Conservation (phyloP, 2,329 filamentous ascomycete genomes). For the Colletotrichum sp. region DNA sequence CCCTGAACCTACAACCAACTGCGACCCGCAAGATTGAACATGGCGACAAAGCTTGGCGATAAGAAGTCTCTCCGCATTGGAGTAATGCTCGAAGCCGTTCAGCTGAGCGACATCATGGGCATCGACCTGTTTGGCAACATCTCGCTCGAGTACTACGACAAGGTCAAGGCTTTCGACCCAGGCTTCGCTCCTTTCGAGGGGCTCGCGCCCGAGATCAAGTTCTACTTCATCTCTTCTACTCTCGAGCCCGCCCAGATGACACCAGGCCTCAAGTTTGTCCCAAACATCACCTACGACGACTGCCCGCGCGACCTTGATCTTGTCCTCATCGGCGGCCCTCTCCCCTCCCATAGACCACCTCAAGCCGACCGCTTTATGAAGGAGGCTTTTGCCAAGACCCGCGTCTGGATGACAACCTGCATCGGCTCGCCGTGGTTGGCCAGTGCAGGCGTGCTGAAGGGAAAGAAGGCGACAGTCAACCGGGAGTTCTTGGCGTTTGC, state of each 20-base stretch:
- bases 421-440: constrained; percentile 44
- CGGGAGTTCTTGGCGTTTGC: constrained; percentile 30
- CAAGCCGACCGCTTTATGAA: constrained; percentile 38
- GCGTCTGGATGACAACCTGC: constrained; percentile 41
- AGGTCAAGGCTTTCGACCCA: constrained; percentile 25
- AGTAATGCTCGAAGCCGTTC: constrained; percentile 41
- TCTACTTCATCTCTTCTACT: constrained; percentile 41
- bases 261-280: constrained; percentile 34
- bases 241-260: constrained; percentile 34
- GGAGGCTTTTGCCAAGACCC: constrained; percentile 38
- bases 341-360: constrained; percentile 32
- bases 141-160: constrained; percentile 26
- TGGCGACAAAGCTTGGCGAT: background rate
- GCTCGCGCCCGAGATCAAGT: constrained; percentile 34
- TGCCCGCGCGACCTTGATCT: constrained; percentile 46
- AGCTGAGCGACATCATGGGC: constrained; percentile 43
- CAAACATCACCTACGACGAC: constrained; percentile 42
- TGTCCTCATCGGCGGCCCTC: constrained; percentile 40
- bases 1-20: background rate
- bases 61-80: constrained; percentile 37
- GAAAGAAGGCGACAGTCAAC: constrained; percentile 44
- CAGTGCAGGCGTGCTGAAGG: constrained; percentile 36
- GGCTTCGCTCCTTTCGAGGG: constrained; percentile 22
- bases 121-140: constrained; percentile 44
- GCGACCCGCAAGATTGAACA: background rate